Evolutionary conservation across 2,329 filamentous ascomycete genomes (phyloP).

Genomic region (Mycosphaerella arachidis): DNA sequence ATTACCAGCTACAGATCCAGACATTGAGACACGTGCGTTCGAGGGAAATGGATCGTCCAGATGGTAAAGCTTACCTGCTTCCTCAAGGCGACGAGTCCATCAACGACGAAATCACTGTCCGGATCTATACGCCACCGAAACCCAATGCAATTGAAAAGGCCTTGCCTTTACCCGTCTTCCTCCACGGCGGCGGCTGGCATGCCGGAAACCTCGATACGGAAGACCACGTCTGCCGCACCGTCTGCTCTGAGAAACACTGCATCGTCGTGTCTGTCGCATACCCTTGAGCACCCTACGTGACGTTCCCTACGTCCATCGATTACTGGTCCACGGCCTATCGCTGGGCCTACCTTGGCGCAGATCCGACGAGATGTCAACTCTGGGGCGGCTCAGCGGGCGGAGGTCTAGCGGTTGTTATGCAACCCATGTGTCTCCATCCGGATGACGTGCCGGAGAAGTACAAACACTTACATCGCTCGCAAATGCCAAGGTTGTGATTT

Average conservation of each 20-base stretch:
- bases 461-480: slow-evolving; percentile 3
- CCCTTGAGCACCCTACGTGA: slow-evolving; percentile 14
- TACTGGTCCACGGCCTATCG: slow-evolving; percentile 19
- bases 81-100: slow-evolving; percentile 10
- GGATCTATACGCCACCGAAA: slow-evolving; percentile 17
- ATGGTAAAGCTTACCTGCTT: background rate
- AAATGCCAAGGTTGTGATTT: background rate
- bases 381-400: slow-evolving; percentile 20
- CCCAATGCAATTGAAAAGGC: background rate
- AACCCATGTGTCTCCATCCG: slow-evolving; percentile 13
- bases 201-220: slow-evolving; percentile 36
- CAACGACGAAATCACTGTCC: slow-evolving; percentile 6
- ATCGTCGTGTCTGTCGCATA: slow-evolving; percentile 36
- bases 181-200: slow-evolving; percentile 36
- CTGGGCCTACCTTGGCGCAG: slow-evolving; percentile 12
- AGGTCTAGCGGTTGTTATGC: slow-evolving; percentile 6
- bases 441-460: slow-evolving; percentile 12
- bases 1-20: background rate
- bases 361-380: slow-evolving; percentile 5
- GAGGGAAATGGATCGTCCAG: background rate
- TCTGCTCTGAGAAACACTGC: slow-evolving; percentile 30
- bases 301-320: slow-evolving; percentile 28
- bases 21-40: background rate
- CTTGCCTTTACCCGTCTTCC: slow-evolving; percentile 35
- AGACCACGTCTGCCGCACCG: slow-evolving; percentile 33